Evolutionary conservation across 78 protist species (phyloP), one percentile per base, ranked within the genome.

Genomic region (Abeoforma whisleri): DNA sequence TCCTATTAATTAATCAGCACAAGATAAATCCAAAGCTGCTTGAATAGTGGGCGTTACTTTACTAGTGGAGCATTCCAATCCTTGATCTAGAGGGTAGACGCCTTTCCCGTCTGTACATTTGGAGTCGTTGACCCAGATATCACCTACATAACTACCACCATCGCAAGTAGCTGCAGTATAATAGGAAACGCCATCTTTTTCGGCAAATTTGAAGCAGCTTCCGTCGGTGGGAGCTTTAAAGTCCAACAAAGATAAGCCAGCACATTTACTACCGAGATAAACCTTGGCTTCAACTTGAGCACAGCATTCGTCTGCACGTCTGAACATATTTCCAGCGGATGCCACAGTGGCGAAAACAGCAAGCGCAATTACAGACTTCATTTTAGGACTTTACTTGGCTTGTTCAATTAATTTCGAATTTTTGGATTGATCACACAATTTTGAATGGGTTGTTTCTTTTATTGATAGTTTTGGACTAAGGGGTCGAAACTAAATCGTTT

Each of bases 61-160:
- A n/a, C n/a, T 0, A 68, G 70, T n/a, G 70, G 70, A n/a, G 70
- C 70, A 68, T n/a, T 68, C 70, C 28, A n/a, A 28, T 28, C 70
- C 70, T 68, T 68, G 70, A n/a, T 68, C 70, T n/a, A 68, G 70
- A 68, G 70, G 70, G 70, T 68, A 68, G 70, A 68, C 70, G n/a
- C 70, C 70, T 28, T 28, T n/a, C 28, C 70, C 70, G 28, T 28
- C 48, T 28, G 70, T 68, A n/a, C 70, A 68, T n/a, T 68, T n/a
- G n/a, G 70, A 28, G 70, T 68, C 70, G 0, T 68, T n/a, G 70
- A 68, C 0, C 70, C 70, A 68, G 70, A 68, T 68, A 0, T 68
- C 70, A 68, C 0, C 70, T 68, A n/a, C n/a, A n/a, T 68, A 68
- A n/a, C 28, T 68, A 68, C 70, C 70, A n/a, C 70, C 70, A 28